These are phyloP conservation scores for Nephromyces sp. DNA, from an alignment of 169 alveolate species.

Conservation along the genomic window DNA sequence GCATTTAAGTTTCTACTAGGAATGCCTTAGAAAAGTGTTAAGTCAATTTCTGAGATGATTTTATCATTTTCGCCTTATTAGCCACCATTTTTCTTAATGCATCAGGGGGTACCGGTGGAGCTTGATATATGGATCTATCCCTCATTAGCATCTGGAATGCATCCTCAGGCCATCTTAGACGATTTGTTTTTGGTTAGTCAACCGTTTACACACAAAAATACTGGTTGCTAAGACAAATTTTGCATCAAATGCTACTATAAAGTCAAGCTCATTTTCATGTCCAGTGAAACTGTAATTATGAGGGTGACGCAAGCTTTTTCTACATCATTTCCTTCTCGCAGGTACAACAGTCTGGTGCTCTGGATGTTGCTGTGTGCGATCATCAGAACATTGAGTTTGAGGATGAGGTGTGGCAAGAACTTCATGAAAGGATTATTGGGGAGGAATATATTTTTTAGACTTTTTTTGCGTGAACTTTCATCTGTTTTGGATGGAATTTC, in stretches of 20 bases:
- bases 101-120: neutral
- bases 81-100: too few species aligned
- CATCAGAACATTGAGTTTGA: neutral
- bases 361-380: neutral
- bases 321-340: neutral
- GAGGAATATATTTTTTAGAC: too few species aligned
- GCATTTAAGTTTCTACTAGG: too few species aligned
- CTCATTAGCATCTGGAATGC: neutral
- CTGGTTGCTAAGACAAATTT: neutral
- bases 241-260: neutral
- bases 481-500: too few species aligned
- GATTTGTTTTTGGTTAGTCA: neutral
- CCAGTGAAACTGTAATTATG: neutral
- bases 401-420: too few species aligned
- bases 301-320: neutral
- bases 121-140: neutral
- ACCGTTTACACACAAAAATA: neutral
- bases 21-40: too few species aligned
- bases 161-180: neutral
- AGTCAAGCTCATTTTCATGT: neutral
- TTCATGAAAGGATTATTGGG: too few species aligned
- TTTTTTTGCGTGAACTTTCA: too few species aligned
- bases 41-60: too few species aligned
- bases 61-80: too few species aligned
- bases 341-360: neutral